phyloP scores from a whole-genome alignment of 2,329 filamentous ascomycete species.

The Colletotrichum incanum region DNA sequence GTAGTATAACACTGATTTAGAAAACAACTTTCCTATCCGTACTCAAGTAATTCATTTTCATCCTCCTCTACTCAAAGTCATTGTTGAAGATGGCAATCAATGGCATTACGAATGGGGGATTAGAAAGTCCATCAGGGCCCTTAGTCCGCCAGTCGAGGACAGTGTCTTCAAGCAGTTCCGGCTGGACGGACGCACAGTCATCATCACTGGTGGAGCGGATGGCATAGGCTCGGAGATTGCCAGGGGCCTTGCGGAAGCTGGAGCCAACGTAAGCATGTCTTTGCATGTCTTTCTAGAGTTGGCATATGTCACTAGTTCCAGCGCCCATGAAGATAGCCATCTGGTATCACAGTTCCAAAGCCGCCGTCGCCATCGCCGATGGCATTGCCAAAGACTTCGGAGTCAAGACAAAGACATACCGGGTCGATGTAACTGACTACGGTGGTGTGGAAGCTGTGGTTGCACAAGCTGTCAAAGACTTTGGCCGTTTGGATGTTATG shows the following conservation, averaged over 20 bases:
- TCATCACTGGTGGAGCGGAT: constrained; percentile 30
- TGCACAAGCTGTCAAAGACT: constrained; percentile 53
- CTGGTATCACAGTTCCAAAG: constrained; percentile 33
- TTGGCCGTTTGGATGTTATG: constrained; percentile 54
- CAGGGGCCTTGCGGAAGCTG: constrained; percentile 32
- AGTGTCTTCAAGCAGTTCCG: constrained; percentile 39
- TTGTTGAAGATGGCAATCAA: constrained; percentile 6
- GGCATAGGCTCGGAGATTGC: constrained; percentile 33
- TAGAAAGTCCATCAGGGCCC: constrained; percentile 31
- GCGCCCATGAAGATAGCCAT: constrained; percentile 14
- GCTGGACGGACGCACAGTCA: constrained; percentile 36
- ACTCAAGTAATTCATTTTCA: too few species aligned
- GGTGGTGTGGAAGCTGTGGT: constrained; percentile 48
- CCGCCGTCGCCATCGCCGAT: constrained; percentile 8
- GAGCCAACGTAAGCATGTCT: constrained; percentile 33
- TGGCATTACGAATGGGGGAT: constrained; percentile 4
- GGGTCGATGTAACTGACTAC: constrained; percentile 54
- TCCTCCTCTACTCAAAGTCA: background rate
- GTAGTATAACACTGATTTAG: background rate
- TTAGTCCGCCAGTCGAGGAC: constrained; percentile 20
- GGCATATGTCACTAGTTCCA: background rate
- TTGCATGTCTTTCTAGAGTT: background rate
- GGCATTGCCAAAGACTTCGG: constrained; percentile 29
- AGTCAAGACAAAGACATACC: constrained; percentile 50
- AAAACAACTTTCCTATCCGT: background rate